Conservation (phyloP, 2,329 filamentous ascomycete species). For the Graphilbum fragrans region DNA sequence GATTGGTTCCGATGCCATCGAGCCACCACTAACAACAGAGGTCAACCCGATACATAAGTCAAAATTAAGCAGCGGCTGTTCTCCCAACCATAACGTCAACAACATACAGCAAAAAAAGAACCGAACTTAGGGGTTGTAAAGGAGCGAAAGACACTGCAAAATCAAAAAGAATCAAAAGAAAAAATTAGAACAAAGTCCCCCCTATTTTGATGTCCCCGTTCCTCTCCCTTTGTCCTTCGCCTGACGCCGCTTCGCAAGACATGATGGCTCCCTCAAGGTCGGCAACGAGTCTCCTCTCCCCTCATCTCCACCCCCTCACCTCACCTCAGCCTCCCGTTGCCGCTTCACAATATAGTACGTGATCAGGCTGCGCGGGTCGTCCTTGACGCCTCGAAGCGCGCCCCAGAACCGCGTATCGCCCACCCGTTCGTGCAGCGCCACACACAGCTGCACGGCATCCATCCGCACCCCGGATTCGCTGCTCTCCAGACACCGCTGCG, state of each 20-base stretch:
- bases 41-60: too few species aligned
- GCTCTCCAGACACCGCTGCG: constrained; percentile 46
- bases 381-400: constrained; percentile 48
- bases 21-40: too few species aligned
- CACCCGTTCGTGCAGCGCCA: constrained; percentile 53
- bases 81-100: too few species aligned
- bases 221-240: neutral
- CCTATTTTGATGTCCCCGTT: neutral
- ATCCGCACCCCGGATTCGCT: constrained; percentile 52
- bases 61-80: too few species aligned
- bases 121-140: constrained; percentile 1
- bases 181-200: neutral
- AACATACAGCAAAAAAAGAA: too few species aligned
- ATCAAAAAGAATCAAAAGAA: neutral
- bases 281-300: neutral
- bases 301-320: neutral
- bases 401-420: constrained; percentile 56
- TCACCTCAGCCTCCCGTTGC: constrained; percentile 36
- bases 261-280: neutral
- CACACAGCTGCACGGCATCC: constrained; percentile 70
- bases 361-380: constrained; percentile 64
- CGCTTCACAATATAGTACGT: constrained; percentile 71
- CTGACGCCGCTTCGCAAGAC: neutral
- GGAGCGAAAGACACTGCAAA: neutral
- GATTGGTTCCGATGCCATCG: too few species aligned